Percentiles rank a stretch among this genome's conserved stretches.
Evolutionary conservation across 305 asterid genomes (phyloP).

Genomic region (Stenogyne calaminthoides): DNA sequence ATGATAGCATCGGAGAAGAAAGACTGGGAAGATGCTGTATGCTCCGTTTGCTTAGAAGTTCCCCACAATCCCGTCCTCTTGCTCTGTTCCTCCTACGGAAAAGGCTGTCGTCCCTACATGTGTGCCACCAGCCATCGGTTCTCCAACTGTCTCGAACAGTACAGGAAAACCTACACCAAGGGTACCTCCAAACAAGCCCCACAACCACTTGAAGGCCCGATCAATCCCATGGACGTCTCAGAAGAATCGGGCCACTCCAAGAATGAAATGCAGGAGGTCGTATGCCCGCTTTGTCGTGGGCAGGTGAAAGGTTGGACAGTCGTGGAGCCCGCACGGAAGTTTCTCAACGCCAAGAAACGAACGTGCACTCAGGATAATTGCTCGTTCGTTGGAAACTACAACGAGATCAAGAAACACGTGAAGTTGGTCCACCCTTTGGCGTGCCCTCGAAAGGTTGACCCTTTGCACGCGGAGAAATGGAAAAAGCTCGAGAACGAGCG

Average conservation of each 20-base stretch:
- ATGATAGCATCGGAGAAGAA: slow-evolving; percentile 49
- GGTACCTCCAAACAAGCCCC: slow-evolving; percentile 31
- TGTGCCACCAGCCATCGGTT: slow-evolving; percentile 71
- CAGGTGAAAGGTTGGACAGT: slow-evolving; percentile 85
- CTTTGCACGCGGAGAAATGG: slow-evolving; percentile 70
- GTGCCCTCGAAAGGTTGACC: slow-evolving; percentile 68
- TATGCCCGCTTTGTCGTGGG: slow-evolving; percentile 88
- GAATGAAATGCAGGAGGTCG: slow-evolving; percentile 44
- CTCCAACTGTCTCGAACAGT: slow-evolving; percentile 81
- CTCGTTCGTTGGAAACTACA: slow-evolving; percentile 65
- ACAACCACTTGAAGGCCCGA: slow-evolving; percentile 26
- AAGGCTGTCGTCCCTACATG: slow-evolving; percentile 86
- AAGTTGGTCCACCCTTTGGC: slow-evolving; percentile 63
- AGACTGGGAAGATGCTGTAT: slow-evolving; percentile 66
- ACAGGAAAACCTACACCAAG: slow-evolving; percentile 58
- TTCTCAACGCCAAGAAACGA: slow-evolving; percentile 64
- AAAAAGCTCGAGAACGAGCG: slow-evolving; percentile 72
- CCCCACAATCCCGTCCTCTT: slow-evolving; percentile 87
- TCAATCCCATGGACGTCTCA: slow-evolving; percentile 24
- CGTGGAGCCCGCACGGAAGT: slow-evolving; percentile 65
- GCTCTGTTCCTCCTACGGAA: slow-evolving; percentile 72
- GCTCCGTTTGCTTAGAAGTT: slow-evolving; percentile 79
- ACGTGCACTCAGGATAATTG: slow-evolving; percentile 68
- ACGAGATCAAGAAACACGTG: slow-evolving; percentile 61
- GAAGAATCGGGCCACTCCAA: slow-evolving; percentile 36